Evolutionary conservation across 1,139 yeast genomes (phyloP), one percentile per base, ranked within the genome.

Genomic region (Yamadazyma triangularis): DNA sequence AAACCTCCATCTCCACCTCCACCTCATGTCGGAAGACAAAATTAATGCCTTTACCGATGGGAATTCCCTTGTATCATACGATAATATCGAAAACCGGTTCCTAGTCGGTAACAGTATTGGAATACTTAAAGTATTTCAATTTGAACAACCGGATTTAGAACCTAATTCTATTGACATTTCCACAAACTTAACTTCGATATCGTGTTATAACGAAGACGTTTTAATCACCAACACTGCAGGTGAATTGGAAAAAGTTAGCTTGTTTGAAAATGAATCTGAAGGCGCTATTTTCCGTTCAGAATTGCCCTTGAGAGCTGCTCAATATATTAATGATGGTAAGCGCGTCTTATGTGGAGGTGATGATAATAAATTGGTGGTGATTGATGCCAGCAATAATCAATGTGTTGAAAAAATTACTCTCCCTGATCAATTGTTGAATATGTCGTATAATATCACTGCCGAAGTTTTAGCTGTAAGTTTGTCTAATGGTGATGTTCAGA

Each of bases 261-360:
- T 57, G 30, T 30, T 24, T 1, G 23, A 31, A 1, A 45, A 47
- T 21, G 49, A 48, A 25, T 47, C 59, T 4, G 39, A 38, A 15
- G 56, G 60, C 2, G 42, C 55, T 4, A 44, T 69, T 4, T 60
- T 53, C 40, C 50, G 76, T 23, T 62, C 76, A 2, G 70, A 83
- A 13, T 60, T 85, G 25, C 84, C 95, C 0, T 53, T 88, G 24
- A 68, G 93, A 40, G 84, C 77, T 39, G 65, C 79, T 4, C 60
- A 60, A 12, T 77, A 83, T 51, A 76, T 85, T 27, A 84, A 82
- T 38, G 83, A 78, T 38, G 95, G 89, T 0, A 67, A 73, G 30
- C 70, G 83, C 58, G 61, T 77, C 3, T 74, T 85, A 1, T 70
- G 79, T 33, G 91, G 87, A 18, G 93, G 95, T 32, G 93, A 86